Evolutionary conservation across 495 filamentous ascomycete genomes (phyloP).

Genomic region (Glonium stellatum): DNA sequence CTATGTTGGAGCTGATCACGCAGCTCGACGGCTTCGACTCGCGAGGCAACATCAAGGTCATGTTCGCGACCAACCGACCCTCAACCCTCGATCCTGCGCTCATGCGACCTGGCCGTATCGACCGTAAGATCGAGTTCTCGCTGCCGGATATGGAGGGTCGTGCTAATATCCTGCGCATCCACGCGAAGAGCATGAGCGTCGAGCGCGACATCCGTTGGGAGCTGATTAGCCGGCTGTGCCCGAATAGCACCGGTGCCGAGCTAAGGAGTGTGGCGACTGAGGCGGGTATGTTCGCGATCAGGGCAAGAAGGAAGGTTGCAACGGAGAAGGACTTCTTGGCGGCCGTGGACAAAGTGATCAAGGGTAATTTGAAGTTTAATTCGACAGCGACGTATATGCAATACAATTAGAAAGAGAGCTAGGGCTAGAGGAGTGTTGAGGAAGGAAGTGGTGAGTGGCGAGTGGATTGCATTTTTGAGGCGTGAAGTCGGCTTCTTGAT

Average conservation of each 20-base stretch:
- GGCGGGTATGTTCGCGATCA: slow-evolving; percentile 98
- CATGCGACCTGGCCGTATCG: slow-evolving; percentile 95
- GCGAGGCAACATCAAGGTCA: slow-evolving; percentile 98
- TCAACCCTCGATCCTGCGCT: slow-evolving; percentile 93
- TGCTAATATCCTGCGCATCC: slow-evolving; percentile 94
- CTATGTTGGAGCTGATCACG: slow-evolving; percentile 97
- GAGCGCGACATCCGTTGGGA: slow-evolving; percentile 99
- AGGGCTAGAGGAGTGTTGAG: too few species aligned
- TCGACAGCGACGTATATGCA: slow-evolving; percentile 98
- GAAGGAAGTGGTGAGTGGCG: background rate
- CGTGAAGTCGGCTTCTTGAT: background rate
- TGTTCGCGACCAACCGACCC: slow-evolving; percentile 98
- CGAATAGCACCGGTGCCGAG: slow-evolving; percentile 94
- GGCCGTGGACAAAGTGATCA: slow-evolving; percentile 98
- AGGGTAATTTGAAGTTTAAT: slow-evolving; percentile 99
- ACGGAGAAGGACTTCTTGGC: slow-evolving; percentile 99
- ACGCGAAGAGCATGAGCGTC: slow-evolving; percentile 99
- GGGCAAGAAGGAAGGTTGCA: slow-evolving; percentile 92
- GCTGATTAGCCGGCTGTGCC: slow-evolving; percentile 90
- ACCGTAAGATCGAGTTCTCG: slow-evolving; percentile 97
- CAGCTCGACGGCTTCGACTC: slow-evolving; percentile 97
- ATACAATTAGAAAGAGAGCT: slow-evolving; percentile 68
- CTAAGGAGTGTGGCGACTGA: slow-evolving; percentile 95
- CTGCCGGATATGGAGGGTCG: slow-evolving; percentile 93
- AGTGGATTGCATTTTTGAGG: slow-evolving; percentile 6